Percentiles rank a stretch among this genome's conserved stretches.
Evolutionary conservation across 805 yeast genomes (phyloP).

Genomic region (Saccharomycopsis schoenii): DNA sequence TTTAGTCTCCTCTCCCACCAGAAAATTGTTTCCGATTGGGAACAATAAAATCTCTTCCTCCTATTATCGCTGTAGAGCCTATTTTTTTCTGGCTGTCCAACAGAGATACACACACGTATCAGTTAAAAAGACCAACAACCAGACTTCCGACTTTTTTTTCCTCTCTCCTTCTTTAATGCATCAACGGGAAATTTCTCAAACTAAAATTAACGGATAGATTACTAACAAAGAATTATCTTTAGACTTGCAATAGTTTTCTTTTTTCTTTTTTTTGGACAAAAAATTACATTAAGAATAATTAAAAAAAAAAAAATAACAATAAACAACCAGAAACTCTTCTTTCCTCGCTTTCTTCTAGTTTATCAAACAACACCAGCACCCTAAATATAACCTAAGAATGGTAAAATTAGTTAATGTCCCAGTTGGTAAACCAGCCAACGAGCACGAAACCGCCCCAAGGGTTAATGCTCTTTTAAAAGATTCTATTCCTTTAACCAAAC

Average conservation of each 20-base stretch:
- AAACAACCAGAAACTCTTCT: background rate
- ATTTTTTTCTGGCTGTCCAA: too few relatives aligned
- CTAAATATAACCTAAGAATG: constrained; percentile 2
- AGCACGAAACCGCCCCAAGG: constrained; percentile 79
- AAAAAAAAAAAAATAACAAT: background rate
- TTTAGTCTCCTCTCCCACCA: too few relatives aligned
- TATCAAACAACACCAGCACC: background rate
- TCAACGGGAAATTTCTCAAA: background rate
- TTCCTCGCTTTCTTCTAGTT: background rate
- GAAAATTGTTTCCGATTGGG: too few relatives aligned
- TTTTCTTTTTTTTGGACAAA: background rate
- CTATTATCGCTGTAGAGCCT: too few relatives aligned
- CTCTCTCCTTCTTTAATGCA: background rate
- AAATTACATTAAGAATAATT: background rate
- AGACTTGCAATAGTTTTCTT: background rate
- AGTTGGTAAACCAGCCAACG: constrained; percentile 56
- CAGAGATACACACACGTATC: background rate
- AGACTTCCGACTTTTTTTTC: background rate
- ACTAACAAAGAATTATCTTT: background rate
- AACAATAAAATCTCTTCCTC: too few relatives aligned
- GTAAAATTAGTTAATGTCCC: constrained; percentile 34
- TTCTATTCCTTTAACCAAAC: constrained; percentile 45
- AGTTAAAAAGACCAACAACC: background rate
- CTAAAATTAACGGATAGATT: background rate
- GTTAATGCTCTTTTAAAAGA: constrained; percentile 44